Conservation (phyloP, 2,329 filamentous ascomycete species). For the Diaporthe citri region DNA sequence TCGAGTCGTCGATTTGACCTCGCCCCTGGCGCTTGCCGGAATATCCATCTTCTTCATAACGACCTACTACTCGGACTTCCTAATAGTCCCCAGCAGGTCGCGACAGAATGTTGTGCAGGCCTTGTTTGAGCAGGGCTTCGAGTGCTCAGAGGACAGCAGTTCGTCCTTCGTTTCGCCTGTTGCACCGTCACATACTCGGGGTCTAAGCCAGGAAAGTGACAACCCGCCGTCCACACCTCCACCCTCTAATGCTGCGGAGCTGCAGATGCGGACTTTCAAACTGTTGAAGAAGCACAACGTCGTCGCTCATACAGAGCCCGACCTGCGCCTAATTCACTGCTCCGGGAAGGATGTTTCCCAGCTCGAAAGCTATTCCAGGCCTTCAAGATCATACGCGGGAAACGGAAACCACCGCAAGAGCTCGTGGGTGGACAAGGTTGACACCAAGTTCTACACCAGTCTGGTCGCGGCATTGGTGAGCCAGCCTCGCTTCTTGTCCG, state of each 20-base stretch:
- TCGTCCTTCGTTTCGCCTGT: conserved; percentile 74
- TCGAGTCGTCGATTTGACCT: conserved; percentile 91
- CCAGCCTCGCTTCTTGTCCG: conserved; percentile 78
- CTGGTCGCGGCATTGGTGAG: conserved; percentile 71
- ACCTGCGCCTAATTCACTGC: conserved; percentile 83
- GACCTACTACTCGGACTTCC: conserved; percentile 97
- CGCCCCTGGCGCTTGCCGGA: conserved; percentile 88
- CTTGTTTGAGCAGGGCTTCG: conserved; percentile 83
- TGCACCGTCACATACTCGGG: conserved; percentile 51
- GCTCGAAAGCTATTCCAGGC: conserved; percentile 50
- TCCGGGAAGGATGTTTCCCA: conserved; percentile 71
- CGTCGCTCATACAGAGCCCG: conserved; percentile 75
- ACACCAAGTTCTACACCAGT: conserved; percentile 73
- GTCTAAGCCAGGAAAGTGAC: conserved; percentile 49
- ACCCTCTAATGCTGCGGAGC: conserved; percentile 80
- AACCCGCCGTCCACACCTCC: conserved; percentile 75
- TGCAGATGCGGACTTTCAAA: conserved; percentile 86
- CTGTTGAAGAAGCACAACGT: conserved; percentile 85
- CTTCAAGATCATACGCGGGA: conserved; percentile 51
- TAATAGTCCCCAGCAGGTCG: conserved; percentile 85
- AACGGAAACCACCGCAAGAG: conserved; percentile 52
- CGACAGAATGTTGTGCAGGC: conserved; percentile 81
- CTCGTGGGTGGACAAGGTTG: conserved; percentile 71
- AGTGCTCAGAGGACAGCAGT: conserved; percentile 78
- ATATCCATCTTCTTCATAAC: conserved; percentile 99